Percentiles rank a stretch among this genome's conserved stretches.
phyloP scores from a whole-genome alignment of 148 eudicot species.

The Vaccinium darrowii region DNA sequence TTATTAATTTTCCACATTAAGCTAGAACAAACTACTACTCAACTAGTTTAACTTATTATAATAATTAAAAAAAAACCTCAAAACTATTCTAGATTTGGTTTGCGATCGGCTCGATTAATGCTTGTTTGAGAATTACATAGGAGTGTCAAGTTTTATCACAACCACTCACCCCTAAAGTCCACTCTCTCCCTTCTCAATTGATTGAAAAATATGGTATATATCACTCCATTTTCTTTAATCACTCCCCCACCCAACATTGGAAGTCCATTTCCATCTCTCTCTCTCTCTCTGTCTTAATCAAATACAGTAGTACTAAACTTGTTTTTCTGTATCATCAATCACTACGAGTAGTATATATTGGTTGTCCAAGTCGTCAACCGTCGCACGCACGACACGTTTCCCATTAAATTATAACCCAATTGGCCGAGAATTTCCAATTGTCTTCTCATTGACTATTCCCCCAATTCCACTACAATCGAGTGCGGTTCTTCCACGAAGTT shows the following conservation, averaged over 20 bases:
- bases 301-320: too few species aligned
- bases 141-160: too few species aligned
- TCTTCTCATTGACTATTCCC: slow-evolving; percentile 4
- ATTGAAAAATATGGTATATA: background rate
- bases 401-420: background rate
- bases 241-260: background rate
- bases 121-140: too few species aligned
- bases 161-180: background rate
- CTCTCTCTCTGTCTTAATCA: background rate
- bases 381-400: slow-evolving; percentile 20
- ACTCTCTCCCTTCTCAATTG: background rate
- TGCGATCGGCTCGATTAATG: too few species aligned
- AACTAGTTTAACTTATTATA: too few species aligned
- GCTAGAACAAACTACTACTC: too few species aligned
- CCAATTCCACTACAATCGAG: too few species aligned
- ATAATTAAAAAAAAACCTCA: too few species aligned
- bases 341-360: background rate
- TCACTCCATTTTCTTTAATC: background rate
- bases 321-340: too few species aligned
- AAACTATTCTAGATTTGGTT: too few species aligned
- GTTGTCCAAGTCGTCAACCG: slow-evolving; percentile 23
- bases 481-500: too few species aligned
- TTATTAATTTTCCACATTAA: too few species aligned
- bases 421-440: background rate
- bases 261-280: background rate